phyloP scores from a whole-genome alignment of 2,329 filamentous ascomycete genomes.

The Camptophora hylomeconis region DNA sequence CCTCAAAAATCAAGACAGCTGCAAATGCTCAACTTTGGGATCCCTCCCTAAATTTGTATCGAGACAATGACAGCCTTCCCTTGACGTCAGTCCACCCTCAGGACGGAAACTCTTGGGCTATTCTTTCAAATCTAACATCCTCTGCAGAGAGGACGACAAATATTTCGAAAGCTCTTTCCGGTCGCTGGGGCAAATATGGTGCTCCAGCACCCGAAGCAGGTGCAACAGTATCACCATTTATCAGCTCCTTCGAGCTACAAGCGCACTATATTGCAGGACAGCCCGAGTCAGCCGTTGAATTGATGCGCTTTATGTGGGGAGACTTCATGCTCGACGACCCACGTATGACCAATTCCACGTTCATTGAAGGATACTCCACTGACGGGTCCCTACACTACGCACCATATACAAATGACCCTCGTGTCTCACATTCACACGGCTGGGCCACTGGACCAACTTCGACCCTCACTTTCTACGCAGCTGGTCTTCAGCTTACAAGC shows the following conservation, averaged over 20 bases:
- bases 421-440: conserved; percentile 37
- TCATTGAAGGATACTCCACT: conserved; percentile 38
- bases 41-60: conserved; percentile 14
- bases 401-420: conserved; percentile 35
- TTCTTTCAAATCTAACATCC: conserved; percentile 23
- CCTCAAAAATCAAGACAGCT: conserved; percentile 15
- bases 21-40: conserved; percentile 21
- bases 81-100: conserved; percentile 19
- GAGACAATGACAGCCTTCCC: conserved; percentile 20
- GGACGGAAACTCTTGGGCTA: conserved; percentile 27
- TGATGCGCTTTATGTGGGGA: conserved; percentile 36
- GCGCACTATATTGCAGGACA: conserved; percentile 29
- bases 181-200: conserved; percentile 33
- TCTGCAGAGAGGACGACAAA: conserved; percentile 14
- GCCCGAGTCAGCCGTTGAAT: conserved; percentile 27
- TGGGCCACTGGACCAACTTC: conserved; percentile 38
- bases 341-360: conserved; percentile 40
- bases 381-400: conserved; percentile 36
- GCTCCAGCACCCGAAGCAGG: conserved; percentile 31
- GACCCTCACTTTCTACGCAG: conserved; percentile 29
- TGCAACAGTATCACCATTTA: conserved; percentile 30
- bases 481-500: conserved; percentile 28
- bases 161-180: conserved; percentile 26
- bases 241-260: conserved; percentile 30
- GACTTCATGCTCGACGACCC: conserved; percentile 41